A percentile compares a stretch with the other conserved stretches of the same genome.
Conservation (phyloP, 305 asterid species). For the Fraxinus baroniana region DNA sequence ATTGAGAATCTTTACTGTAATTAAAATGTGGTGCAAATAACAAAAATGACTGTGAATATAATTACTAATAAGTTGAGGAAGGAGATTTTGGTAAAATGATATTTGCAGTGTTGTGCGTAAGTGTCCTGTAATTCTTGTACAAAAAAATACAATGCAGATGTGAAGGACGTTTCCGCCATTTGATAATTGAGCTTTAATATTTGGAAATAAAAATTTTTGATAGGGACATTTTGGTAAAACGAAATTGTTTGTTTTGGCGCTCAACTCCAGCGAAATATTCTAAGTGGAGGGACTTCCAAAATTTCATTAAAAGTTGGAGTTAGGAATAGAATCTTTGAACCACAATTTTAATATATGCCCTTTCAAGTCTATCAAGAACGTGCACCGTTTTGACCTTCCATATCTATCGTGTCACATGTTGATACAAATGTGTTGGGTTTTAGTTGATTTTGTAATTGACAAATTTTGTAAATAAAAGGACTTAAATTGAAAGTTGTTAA, state of each 20-base stretch:
- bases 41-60: neutral
- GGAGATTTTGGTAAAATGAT: constrained; percentile 17
- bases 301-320: neutral
- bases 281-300: constrained; percentile 22
- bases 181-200: neutral
- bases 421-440: neutral
- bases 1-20: neutral
- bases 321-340: neutral
- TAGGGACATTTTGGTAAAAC: neutral
- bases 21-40: neutral
- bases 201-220: neutral
- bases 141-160: neutral
- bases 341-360: neutral
- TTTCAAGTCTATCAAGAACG: neutral
- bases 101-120: neutral
- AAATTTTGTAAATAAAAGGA: too few relatives aligned
- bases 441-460: too few relatives aligned
- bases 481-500: too few relatives aligned
- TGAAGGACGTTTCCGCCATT: neutral
- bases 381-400: neutral
- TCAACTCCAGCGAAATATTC: constrained; percentile 2
- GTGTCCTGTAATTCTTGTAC: neutral
- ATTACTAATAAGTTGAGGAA: neutral
- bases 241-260: constrained; percentile 15
- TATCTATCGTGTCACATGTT: neutral